Evolutionary conservation across 2,329 filamentous ascomycete genomes (phyloP).

Genomic region (Drechslerella stenobrocha): DNA sequence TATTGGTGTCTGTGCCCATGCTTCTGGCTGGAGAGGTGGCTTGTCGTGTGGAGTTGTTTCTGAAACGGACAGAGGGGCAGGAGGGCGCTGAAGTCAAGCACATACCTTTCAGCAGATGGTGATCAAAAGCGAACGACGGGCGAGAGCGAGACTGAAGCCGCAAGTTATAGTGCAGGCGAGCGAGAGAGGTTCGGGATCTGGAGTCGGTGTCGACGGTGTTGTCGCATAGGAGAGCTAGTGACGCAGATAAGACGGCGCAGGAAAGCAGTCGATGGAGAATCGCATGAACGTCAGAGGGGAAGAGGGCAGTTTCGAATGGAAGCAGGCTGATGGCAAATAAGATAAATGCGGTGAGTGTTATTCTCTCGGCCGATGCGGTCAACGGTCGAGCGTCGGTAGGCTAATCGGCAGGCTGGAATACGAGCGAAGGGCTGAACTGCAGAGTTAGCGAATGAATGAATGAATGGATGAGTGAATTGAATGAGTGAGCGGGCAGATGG

Average conservation of each 20-base stretch:
- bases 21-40: conserved; percentile 3
- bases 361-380: background rate
- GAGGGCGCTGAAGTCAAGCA: background rate
- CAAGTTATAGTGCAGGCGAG: background rate
- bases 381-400: background rate
- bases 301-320: no score
- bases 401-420: background rate
- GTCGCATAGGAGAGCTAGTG: background rate
- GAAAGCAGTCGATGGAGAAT: background rate
- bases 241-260: conserved; percentile 2
- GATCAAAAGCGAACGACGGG: background rate
- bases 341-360: no score
- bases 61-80: background rate
- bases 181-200: background rate
- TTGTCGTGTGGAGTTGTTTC: conserved; percentile 1
- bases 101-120: background rate
- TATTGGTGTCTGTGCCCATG: no score
- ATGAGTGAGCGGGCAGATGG: conserved; percentile 35
- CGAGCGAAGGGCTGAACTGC: background rate
- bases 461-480: background rate
- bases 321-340: background rate
- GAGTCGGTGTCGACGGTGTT: background rate
- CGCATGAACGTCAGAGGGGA: conserved; percentile 33
- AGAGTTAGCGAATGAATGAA: background rate
- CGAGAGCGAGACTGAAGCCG: background rate